Base-by-base conservation (phyloP, 805 yeast genomes). In the Candida hispaniensis region DNA sequence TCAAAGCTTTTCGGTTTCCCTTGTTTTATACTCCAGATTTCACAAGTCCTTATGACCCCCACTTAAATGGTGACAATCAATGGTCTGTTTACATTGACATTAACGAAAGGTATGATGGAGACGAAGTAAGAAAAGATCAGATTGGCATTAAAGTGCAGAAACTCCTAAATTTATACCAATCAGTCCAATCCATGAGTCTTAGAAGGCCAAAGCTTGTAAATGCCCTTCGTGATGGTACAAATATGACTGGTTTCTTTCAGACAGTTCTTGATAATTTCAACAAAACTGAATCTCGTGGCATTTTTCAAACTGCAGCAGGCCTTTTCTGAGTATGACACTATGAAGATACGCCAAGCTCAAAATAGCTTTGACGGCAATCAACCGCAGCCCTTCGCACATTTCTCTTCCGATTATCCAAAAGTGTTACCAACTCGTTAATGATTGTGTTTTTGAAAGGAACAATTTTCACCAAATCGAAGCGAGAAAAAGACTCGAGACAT, bases 331-430 rank as follows among this genome's bases (percentile, higher is more conserved):
- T n/a, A n/a, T n/a, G n/a, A n/a, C 42, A 48, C 49, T 34, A 17
- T 46, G 50, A 24, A 9, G 18, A 18, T 12, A 25, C 16, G 6
- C 39, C 27, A 19, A 66, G 45, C 45, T 79, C 93, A 52, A 61
- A 81, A 48, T 71, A 77, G 0, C 66, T 60, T 51, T 88, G 96
- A 49, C 95, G 70, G 38, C 88, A 72, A 46, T 79, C 83, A 35
- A 79, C 75, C 5, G 88, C 79, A 34, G 71, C 64, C 51, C 73
- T 77, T 50, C 98, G 69, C 2, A 88, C 81, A 2, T 56, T 59
- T 54, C 98, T 69, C 50, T 66, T 76, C 30, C 64, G 66, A 53
- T 88, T 95, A 45, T 79, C 91, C 43, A 91, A 59, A 0, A 69
- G 74, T 1, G 49, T 51, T 1, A 59, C 60, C 27, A 80, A 56